Percentiles rank a stretch among this genome's conserved stretches.
These are phyloP conservation scores for Pezicula rhizophila DNA, from an alignment of 2,329 filamentous ascomycete genomes.

Conservation along the genomic window DNA sequence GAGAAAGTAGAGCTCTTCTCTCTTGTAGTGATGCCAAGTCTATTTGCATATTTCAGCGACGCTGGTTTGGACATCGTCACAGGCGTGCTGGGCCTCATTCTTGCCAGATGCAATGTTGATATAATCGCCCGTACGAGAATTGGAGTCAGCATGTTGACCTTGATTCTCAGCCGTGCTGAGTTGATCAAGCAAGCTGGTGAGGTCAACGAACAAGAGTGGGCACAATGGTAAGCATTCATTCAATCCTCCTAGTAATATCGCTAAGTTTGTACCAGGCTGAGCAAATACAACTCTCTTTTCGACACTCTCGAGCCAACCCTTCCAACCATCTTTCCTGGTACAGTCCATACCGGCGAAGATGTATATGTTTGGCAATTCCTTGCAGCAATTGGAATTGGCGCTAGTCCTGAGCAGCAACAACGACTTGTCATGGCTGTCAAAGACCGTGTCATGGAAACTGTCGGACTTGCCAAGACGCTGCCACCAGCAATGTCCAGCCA, in stretches of 20 bases:
- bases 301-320: conserved; percentile 79
- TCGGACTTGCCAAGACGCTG: conserved; percentile 80
- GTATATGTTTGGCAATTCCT: conserved; percentile 98
- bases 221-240: conserved; percentile 61
- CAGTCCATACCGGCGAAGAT: conserved; percentile 85
- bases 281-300: conserved; percentile 81
- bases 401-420: conserved; percentile 91
- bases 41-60: conserved; percentile 87
- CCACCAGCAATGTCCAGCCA: conserved; percentile 79
- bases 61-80: conserved; percentile 87
- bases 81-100: conserved; percentile 78
- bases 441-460: conserved; percentile 95
- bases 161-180: conserved; percentile 90
- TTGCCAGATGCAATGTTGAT: conserved; percentile 69
- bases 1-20: conserved; percentile 93
- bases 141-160: conserved; percentile 83
- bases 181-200: conserved; percentile 78
- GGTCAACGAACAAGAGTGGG: conserved; percentile 66
- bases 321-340: conserved; percentile 81
- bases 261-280: conserved; percentile 47
- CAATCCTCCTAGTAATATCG: background rate
- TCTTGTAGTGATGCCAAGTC: conserved; percentile 77
- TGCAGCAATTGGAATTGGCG: conserved; percentile 88
- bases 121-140: conserved; percentile 81
- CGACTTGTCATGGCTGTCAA: conserved; percentile 92